These are phyloP conservation scores for Botryosphaeria dothidea DNA, from an alignment of 2,329 filamentous ascomycete genomes.

Conservation along the genomic window DNA sequence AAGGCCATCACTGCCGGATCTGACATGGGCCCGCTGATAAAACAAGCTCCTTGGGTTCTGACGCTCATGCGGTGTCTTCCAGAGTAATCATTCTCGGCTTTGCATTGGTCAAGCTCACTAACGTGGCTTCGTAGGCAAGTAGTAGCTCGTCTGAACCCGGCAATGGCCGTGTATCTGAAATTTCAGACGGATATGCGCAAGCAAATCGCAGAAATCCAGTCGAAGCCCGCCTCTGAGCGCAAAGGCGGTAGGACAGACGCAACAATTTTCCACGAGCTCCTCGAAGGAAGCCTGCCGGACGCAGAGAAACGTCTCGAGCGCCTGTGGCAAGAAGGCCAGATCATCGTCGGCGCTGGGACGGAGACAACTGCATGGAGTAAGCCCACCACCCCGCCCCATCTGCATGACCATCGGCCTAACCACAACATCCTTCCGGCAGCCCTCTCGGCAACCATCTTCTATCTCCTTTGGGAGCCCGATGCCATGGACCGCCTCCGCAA, in stretches of 20 bases:
- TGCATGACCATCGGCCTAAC: conserved; percentile 32
- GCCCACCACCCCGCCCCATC: conserved; percentile 36
- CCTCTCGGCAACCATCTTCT: background rate
- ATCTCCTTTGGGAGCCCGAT: background rate
- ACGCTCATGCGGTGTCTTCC: background rate
- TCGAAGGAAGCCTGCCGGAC: conserved; percentile 15
- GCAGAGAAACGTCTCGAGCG: conserved; percentile 16
- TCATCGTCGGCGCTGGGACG: conserved; percentile 27
- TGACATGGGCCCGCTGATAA: conserved; percentile 28
- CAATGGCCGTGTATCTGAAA: background rate
- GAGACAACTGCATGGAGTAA: conserved; percentile 35
- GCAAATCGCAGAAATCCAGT: conserved; percentile 1
- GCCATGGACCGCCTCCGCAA: conserved; percentile 1
- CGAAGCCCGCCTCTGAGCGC: background rate
- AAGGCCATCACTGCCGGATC: conserved; percentile 28
- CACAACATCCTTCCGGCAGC: conserved; percentile 22
- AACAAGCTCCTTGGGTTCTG: conserved; percentile 31
- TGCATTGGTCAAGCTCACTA: conserved; percentile 8
- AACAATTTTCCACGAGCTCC: conserved; percentile 21
- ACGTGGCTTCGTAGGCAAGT: background rate
- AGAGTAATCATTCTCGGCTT: background rate
- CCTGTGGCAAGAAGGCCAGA: conserved; percentile 16
- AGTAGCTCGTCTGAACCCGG: background rate
- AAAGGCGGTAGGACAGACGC: background rate
- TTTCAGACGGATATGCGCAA: background rate